These are phyloP conservation scores for Coemansia sp. DNA, from an alignment of 192 early-diverging fungal genomes.

Conservation along the genomic window DNA sequence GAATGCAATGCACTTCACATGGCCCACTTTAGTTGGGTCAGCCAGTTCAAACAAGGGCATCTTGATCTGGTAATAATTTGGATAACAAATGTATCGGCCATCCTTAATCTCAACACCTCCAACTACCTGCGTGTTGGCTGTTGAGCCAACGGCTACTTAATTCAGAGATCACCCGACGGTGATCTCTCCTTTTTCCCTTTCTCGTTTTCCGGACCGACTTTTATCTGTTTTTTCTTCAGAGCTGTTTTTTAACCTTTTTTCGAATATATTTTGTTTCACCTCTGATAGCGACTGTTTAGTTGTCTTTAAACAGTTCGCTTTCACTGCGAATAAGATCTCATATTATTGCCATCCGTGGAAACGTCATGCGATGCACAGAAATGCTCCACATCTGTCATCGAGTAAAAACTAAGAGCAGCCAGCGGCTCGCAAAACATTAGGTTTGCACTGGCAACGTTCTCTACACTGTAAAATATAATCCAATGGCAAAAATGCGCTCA, in stretches of 20 bases:
- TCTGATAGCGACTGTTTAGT: too few relatives aligned
- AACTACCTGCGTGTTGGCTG: too few relatives aligned
- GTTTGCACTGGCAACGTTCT: conserved; percentile 30
- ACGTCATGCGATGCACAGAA: not conserved
- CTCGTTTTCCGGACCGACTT: too few relatives aligned
- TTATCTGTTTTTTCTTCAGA: too few relatives aligned
- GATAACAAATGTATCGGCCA: conserved; percentile 66
- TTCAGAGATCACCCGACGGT: too few relatives aligned
- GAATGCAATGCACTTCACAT: not conserved
- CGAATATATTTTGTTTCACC: too few relatives aligned
- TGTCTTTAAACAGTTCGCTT: too few relatives aligned
- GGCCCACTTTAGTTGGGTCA: not conserved
- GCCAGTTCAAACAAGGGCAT: not conserved
- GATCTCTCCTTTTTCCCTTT: too few relatives aligned
- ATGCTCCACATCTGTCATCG: too few relatives aligned
- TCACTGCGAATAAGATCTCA: conserved; percentile 7
- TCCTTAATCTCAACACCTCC: conserved; percentile 47
- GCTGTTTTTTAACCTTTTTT: too few relatives aligned
- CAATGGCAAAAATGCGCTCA: conserved; percentile 70
- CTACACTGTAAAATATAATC: conserved; percentile 59
- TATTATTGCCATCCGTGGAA: not conserved
- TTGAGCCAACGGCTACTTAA: too few relatives aligned
- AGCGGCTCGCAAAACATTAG: conserved; percentile 55
- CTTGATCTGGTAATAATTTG: conserved; percentile 62
- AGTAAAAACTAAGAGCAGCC: not conserved